Base-by-base conservation (phyloP, 1,284 basidiomycete genomes). In the Cutaneotrichosporon sp. region DNA sequence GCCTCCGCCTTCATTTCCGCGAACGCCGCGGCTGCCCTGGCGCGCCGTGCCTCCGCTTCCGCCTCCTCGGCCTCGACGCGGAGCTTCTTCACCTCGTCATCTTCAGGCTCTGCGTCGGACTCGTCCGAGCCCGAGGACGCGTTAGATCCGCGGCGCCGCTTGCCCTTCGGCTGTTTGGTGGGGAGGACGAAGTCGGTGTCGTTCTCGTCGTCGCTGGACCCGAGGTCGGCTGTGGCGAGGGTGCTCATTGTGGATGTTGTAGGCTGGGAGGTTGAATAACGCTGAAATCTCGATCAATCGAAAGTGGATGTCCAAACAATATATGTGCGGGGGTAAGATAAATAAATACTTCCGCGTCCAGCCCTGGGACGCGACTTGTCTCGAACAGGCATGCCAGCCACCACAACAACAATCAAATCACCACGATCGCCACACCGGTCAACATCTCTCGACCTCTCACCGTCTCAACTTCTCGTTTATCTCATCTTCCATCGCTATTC, bases 171-270 rank as follows among this genome's bases (percentile, higher is more conserved):
- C 41, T 60, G 63, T 16, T 58, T 50, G 5, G 49, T 50, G 10
- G 49, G 24, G 2, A 60, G 65, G 26, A 68, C 57, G 51, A 70
- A 72, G 49, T 72, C 70, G 9, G 19, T 49, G 49, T 72, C 66
- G 11, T 48, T 50, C 46, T 56, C 66, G 31, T 66, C 66, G 57
- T 66, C 65, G 26, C 59, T 60, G 2, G 65, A 65, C 4, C 60
- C 59, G 10, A 70, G 57, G 46, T 64, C 60, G 19, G 68, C 70
- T 4, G 64, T 63, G 20, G 65, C 64, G 37, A 72, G 60, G 10
- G 70, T 72, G 5, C 67, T 67, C 70, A 72, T 72, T 34, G 45
- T 35, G 39, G 37, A 16, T 39, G 31, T 14, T 16, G 9, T 5
- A 35, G 24, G 22, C 10, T n/a, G 10, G 17, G 27, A 14, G 3